Evolutionary conservation across 805 yeast genomes (phyloP), one percentile per base, ranked within the genome.

Genomic region (Suhomyces tanzawaensis): DNA sequence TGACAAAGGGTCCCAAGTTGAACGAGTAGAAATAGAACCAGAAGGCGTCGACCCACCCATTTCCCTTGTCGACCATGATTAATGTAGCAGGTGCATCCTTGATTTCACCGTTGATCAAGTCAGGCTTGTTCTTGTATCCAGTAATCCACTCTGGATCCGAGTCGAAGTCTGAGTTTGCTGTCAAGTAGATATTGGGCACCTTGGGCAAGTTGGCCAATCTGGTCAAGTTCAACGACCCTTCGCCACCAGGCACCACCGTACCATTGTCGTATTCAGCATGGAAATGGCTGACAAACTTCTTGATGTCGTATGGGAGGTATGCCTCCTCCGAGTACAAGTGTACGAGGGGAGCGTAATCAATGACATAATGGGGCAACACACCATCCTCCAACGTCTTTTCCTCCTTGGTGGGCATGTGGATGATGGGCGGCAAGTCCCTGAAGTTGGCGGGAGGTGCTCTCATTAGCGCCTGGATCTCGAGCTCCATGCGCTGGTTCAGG

Each of bases 21-120:
- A 91, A 91, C 2, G 95, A 83, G 57, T 93, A 91, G 56, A 91
- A 91, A 56, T 87, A 90, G 59, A 91, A 93, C 97, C 98, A 91
- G 57, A 77, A 91, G 0, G 97, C 87, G 58, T 91, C 99, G 0
- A 90, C 85, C 87, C 93, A 82, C 3, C 95, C 96, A 49, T 88
- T 84, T 2, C 96, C 96, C 57, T 89, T 90, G 54, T 91, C 97
- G 0, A 86, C 90, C 1, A 87, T 90, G 17, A 91, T 73, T 21
- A 90, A 60, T 0, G 82, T 73, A 0, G 95, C 90, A 0, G 96
- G 95, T 0, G 95, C 96, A 46, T 81, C 64, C 37, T 69, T 66
- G 18, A 87, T 81, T 38, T 73, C 74, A 0, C 96, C 97, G 19
- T 80, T 78, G 37, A 79, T 73, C 29, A 82, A 63, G 35, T 77